Evolutionary conservation across 2,329 filamentous ascomycete species (phyloP).

Genomic region (Diplodia corticola): DNA sequence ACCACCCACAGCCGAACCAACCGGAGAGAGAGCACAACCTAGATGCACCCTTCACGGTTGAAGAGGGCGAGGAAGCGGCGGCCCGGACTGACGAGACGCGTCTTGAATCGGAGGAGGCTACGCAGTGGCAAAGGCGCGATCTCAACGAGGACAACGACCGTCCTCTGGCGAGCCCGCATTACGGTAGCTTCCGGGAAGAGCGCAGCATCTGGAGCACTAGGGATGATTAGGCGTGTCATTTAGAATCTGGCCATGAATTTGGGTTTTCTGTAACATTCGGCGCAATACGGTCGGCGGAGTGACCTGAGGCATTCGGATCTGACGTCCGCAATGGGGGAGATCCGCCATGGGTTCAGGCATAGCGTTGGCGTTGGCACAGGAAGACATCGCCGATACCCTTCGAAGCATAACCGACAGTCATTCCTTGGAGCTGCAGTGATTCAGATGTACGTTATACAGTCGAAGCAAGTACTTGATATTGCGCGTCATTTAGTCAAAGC

Average conservation of each 20-base stretch:
- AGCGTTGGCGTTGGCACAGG: slow-evolving; percentile 9
- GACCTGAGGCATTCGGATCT: background rate
- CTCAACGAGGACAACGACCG: slow-evolving; percentile 2
- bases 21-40: slow-evolving; percentile 48
- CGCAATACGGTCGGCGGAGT: background rate
- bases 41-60: slow-evolving; percentile 45
- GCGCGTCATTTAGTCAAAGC: background rate
- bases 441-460: background rate
- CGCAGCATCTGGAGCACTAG: slow-evolving; percentile 40
- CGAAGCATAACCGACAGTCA: background rate
- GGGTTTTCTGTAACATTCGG: background rate
- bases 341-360: slow-evolving; percentile 5
- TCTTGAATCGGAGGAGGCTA: slow-evolving; percentile 45
- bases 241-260: background rate
- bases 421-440: background rate
- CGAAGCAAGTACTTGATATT: too few species aligned
- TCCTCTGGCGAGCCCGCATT: slow-evolving; percentile 31
- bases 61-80: slow-evolving; percentile 42
- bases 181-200: slow-evolving; percentile 47
- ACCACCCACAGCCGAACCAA: slow-evolving; percentile 45
- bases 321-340: background rate
- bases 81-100: slow-evolving; percentile 37
- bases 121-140: slow-evolving; percentile 42
- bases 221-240: slow-evolving; percentile 18
- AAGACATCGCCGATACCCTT: slow-evolving; percentile 14